These are phyloP conservation scores for Chara braunii DNA, from an alignment of 139 green algal genomes.

Conservation along the genomic window DNA sequence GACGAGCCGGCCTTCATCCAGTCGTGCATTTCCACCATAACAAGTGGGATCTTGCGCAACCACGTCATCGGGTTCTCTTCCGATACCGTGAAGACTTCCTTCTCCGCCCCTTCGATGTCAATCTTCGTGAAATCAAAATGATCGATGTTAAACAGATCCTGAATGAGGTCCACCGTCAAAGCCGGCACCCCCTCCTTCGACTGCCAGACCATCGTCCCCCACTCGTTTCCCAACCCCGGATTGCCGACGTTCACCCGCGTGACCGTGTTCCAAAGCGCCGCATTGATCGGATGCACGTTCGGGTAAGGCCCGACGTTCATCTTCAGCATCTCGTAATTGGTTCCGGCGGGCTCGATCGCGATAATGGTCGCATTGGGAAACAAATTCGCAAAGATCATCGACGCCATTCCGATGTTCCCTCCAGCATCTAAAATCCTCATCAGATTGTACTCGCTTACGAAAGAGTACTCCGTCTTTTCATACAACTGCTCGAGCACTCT, in stretches of 20 bases:
- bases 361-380: conserved; percentile 27
- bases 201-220: too few relatives aligned
- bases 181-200: too few relatives aligned
- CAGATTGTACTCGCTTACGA: conserved; percentile 20
- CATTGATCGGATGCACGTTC: too few relatives aligned
- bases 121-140: conserved; percentile 42
- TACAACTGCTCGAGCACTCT: conserved; percentile 12
- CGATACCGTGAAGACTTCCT: conserved; percentile 21
- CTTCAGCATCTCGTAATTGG: conserved; percentile 11
- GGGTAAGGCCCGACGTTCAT: conserved; percentile 18
- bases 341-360: conserved; percentile 4
- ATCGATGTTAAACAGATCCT: too few relatives aligned
- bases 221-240: too few relatives aligned
- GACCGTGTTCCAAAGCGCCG: too few relatives aligned
- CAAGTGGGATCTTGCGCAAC: too few relatives aligned
- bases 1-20: too few relatives aligned
- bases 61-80: too few relatives aligned
- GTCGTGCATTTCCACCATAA: too few relatives aligned
- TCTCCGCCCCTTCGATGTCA: conserved; percentile 30
- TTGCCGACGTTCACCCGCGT: too few relatives aligned
- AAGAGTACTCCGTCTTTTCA: conserved; percentile 12
- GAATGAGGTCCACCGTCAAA: too few relatives aligned
- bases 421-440: conserved; percentile 23
- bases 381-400: conserved; percentile 22
- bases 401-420: conserved; percentile 24